Evolutionary conservation across 2,329 filamentous ascomycete species (phyloP), one percentile per base, ranked within the genome.

Genomic region (Paecilomyces formosus): DNA sequence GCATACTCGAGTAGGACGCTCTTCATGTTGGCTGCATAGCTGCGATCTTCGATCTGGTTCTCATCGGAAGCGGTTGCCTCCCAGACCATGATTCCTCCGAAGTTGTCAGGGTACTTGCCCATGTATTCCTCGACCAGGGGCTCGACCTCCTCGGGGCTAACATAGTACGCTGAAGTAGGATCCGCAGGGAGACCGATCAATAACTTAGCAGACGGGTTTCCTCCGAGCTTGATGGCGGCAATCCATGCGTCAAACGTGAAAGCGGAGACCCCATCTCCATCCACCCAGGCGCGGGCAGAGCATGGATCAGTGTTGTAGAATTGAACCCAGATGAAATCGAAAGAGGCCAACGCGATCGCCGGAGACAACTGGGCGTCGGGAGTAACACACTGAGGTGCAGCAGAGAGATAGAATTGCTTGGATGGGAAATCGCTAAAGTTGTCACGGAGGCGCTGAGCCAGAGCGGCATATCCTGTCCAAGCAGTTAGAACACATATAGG

Each of bases 41-140:
- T 58, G 30, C 56, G 35, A 9, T 56, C 57, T 30, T 56, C 52
- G 13, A 58, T 55, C 12, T 56, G 54, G 39, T 67, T 67, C 13
- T 61, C 57, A 11, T 63, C 59, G 8, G 64, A 65, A 4, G 56
- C 52, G 3, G 63, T 66, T 8, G 58, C 62, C 58, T 85, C 82
- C 81, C 81, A 85, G 4, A 85, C 67, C 82, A 85, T 85, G 49
- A 84, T 73, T 71, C 84, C 84, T 49, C 82, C 83, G 62, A 85
- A 85, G 1, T 69, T 71, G 22, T 72, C 58, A 1, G 73, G 69
- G 60, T 75, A 73, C 22, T 72, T 66, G 15, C 66, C 66, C 60
- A 74, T 75, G 61, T 77, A 80, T 50, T 70, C 64, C n/a, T 70
- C 63, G 24, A 84, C 69, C 56, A 85, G 62, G 2, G 66, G 64